phyloP scores from a whole-genome alignment of 176 grass and related monocot species.

The Miscanthus lutarioriparius region DNA sequence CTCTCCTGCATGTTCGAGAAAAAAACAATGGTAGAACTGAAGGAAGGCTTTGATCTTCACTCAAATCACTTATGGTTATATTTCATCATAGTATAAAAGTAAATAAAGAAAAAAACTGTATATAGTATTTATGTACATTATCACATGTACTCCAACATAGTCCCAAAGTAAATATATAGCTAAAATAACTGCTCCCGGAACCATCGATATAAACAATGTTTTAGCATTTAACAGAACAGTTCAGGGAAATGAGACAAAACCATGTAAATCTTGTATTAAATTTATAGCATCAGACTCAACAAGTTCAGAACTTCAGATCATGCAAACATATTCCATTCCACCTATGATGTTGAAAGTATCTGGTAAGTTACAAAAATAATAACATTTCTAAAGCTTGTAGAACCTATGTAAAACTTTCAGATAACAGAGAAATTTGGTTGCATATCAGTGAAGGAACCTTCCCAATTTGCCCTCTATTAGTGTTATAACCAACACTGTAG shows the following conservation, averaged over 20 bases:
- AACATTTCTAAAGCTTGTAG: slow-evolving; percentile 12
- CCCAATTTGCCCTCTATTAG: slow-evolving; percentile 9
- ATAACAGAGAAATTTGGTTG: neutral
- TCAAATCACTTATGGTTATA: neutral
- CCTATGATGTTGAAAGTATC: neutral
- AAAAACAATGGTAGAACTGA: slow-evolving; percentile 21
- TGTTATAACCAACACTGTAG: no score
- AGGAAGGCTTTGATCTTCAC: neutral
- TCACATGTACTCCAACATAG: neutral
- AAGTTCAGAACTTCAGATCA: neutral
- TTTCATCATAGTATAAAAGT: neutral
- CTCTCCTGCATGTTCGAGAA: neutral
- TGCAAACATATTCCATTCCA: neutral
- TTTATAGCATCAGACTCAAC: neutral
- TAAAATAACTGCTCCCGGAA: slow-evolving; percentile 5
- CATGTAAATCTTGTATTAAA: neutral
- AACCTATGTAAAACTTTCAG: neutral
- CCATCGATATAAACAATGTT: neutral
- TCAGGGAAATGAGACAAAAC: neutral
- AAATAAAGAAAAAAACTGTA: slow-evolving; percentile 14
- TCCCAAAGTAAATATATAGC: neutral
- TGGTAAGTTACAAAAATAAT: neutral
- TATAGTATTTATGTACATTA: neutral
- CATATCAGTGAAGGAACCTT: neutral
- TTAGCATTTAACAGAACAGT: neutral